Base-by-base conservation (phyloP, 208 protist species). In the Plasmodiophora brassicae region DNA sequence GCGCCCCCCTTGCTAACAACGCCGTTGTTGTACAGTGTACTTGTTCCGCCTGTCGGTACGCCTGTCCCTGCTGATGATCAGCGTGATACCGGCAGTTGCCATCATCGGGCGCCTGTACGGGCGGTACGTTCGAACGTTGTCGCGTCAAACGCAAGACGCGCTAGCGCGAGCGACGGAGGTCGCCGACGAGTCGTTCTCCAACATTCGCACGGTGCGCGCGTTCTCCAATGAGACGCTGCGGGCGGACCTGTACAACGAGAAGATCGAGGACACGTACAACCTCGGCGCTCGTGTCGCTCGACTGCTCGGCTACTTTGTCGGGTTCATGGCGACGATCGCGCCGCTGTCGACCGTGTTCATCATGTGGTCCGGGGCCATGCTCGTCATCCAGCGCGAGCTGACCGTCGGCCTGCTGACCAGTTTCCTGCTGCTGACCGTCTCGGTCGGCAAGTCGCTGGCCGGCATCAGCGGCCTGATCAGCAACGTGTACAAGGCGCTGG, bases 131-230 rank as follows among this genome's bases (percentile, higher is more conserved):
- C 71, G 71, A 71, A 46, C 32, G 71, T 22, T 84, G n/a, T 84
- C 71, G 32, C 14, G 71, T 14, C 32, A 71, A 71, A 84, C 38
- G 14, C 71, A 84, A 41, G 71, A 84, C 25, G 45, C 45, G 14
- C 45, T 84, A 22, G 71, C 71, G 45, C 71, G 45, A 35, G 45
- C 45, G 0, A 83, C 83, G 45, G 83, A 65, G 45, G 83, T 88
- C 45, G 86, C 86, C 71, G 86, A 88, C 44, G 86, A 88, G 83
- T 85, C 86, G 43, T 39, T 88, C 10, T 78, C 86, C 38, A 0
- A 43, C 10, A 83, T 88, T 78, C 25, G 86, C 43, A 88, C 86
- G 1, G 53, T 88, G 0, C 39, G 43, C 53, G 86, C 65, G 0
- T 88, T 78, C n/a, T 71, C 38, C 20, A 84, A 84, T 22, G 71